Evolutionary conservation across 1,139 yeast species (phyloP).

Genomic region (Schwanniomyces etchellsii): DNA sequence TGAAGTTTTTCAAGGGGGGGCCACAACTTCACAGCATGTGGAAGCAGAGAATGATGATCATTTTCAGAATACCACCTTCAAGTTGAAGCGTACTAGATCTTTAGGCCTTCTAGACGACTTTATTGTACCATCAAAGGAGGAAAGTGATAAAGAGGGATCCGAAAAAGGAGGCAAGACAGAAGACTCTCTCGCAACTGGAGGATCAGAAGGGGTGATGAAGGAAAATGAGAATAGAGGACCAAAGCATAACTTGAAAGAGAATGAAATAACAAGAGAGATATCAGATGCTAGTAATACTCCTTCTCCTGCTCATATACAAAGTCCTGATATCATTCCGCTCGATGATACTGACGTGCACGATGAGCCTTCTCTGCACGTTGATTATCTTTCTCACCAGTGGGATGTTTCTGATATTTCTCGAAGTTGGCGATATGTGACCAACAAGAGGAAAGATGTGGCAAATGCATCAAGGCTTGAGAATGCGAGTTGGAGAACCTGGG

Average conservation of each 20-base stretch:
- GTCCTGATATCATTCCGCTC: conserved; percentile 51
- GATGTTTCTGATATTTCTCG: conserved; percentile 87
- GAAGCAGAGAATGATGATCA: conserved; percentile 71
- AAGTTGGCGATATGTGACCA: conserved; percentile 90
- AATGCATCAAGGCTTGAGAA: conserved; percentile 66
- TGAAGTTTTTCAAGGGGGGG: conserved; percentile 45
- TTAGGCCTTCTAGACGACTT: conserved; percentile 76
- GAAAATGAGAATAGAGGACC: conserved; percentile 1
- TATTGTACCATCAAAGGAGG: conserved; percentile 29
- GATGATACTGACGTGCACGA: conserved; percentile 80
- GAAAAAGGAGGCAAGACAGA: conserved; percentile 4
- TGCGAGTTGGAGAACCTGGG: conserved; percentile 87
- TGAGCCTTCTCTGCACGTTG: conserved; percentile 88
- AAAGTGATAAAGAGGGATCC: conserved; percentile 3
- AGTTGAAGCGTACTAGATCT: conserved; percentile 76
- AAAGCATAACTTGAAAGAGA: conserved; percentile 1
- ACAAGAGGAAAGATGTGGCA: conserved; percentile 71
- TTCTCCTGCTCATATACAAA: conserved; percentile 8
- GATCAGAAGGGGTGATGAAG: conserved; percentile 1
- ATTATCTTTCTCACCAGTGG: conserved; percentile 93
- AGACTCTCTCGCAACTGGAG: conserved; percentile 2
- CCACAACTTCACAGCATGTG: conserved; percentile 53
- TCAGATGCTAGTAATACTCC: background rate
- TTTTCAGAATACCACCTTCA: conserved; percentile 68
- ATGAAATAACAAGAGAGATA: conserved; percentile 2